A percentile compares a stretch with the other conserved stretches of the same genome.
These are phyloP conservation scores for Lathyrus aphaca DNA, from an alignment of 306 rosid species.

Conservation along the genomic window DNA sequence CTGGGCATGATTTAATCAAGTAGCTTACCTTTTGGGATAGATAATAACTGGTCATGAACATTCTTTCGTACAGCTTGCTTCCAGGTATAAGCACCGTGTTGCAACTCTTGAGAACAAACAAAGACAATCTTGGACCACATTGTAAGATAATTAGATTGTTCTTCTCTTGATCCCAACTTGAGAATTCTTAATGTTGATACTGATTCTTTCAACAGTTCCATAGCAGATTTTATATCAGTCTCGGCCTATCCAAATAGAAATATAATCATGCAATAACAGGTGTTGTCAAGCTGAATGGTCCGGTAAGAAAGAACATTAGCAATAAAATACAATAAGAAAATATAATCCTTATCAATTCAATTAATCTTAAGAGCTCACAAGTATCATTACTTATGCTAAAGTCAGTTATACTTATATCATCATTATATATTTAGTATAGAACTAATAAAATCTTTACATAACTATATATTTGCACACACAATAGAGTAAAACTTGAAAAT, in stretches of 20 bases:
- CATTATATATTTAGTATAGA: slow-evolving; percentile 14
- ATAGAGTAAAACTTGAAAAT: slow-evolving; percentile 32
- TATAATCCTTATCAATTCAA: slow-evolving; percentile 24
- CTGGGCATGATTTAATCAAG: slow-evolving; percentile 34
- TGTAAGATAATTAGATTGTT: slow-evolving; percentile 66
- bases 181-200: slow-evolving; percentile 64
- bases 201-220: slow-evolving; percentile 72
- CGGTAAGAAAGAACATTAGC: slow-evolving; percentile 13
- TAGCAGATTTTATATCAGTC: slow-evolving; percentile 65
- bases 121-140: slow-evolving; percentile 65
- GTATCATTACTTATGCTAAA: background rate
- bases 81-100: slow-evolving; percentile 82
- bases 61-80: slow-evolving; percentile 60
- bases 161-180: slow-evolving; percentile 64
- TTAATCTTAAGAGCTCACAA: slow-evolving; percentile 21
- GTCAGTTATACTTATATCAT: slow-evolving; percentile 10
- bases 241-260: slow-evolving; percentile 62
- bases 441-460: slow-evolving; percentile 26
- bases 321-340: slow-evolving; percentile 16
- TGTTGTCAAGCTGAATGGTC: slow-evolving; percentile 39
- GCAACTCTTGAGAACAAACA: slow-evolving; percentile 75
- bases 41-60: slow-evolving; percentile 57
- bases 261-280: slow-evolving; percentile 36
- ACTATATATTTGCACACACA: slow-evolving; percentile 23
- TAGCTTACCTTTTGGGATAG: slow-evolving; percentile 66